phyloP scores from a whole-genome alignment of 345 rosid genomes.

The Gossypium turneri region DNA sequence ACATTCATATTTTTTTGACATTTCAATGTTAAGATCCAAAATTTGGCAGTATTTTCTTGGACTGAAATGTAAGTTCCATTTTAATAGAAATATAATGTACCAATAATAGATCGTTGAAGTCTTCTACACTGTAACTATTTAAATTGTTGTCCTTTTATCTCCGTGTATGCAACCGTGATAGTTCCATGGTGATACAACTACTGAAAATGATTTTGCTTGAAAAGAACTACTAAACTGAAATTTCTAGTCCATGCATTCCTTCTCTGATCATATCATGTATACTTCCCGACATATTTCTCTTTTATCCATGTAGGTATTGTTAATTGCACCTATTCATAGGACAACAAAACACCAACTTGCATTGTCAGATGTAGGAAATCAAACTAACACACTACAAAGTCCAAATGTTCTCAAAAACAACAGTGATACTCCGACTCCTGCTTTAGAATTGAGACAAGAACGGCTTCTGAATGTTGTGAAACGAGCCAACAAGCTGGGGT shows the following conservation, averaged over 20 bases:
- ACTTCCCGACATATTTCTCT: slow-evolving; percentile 12
- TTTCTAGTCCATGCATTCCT: slow-evolving; percentile 9
- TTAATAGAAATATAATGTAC: neutral
- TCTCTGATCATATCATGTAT: slow-evolving; percentile 13
- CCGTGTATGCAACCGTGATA: neutral
- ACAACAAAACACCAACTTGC: slow-evolving; percentile 41
- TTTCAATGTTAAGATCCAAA: neutral
- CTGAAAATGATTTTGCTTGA: slow-evolving; percentile 6
- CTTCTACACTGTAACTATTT: neutral
- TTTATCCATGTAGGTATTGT: slow-evolving; percentile 45
- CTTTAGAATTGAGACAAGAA: slow-evolving; percentile 43
- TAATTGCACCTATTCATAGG: slow-evolving; percentile 73
- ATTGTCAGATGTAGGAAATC: slow-evolving; percentile 35
- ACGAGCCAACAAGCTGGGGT: slow-evolving; percentile 47
- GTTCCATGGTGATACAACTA: neutral
- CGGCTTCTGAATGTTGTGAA: slow-evolving; percentile 47
- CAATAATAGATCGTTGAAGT: neutral
- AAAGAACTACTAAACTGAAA: slow-evolving; percentile 2
- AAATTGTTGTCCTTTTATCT: neutral
- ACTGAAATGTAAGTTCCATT: neutral
- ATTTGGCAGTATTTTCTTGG: neutral
- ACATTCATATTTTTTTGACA: neutral
- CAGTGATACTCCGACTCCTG: slow-evolving; percentile 29
- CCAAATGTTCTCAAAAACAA: slow-evolving; percentile 28
- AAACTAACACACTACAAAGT: slow-evolving; percentile 18